Percentiles rank a stretch among this genome's conserved stretches.
Evolutionary conservation across 768 basidiomycete genomes (phyloP).

Genomic region (Mrakia gelida): DNA sequence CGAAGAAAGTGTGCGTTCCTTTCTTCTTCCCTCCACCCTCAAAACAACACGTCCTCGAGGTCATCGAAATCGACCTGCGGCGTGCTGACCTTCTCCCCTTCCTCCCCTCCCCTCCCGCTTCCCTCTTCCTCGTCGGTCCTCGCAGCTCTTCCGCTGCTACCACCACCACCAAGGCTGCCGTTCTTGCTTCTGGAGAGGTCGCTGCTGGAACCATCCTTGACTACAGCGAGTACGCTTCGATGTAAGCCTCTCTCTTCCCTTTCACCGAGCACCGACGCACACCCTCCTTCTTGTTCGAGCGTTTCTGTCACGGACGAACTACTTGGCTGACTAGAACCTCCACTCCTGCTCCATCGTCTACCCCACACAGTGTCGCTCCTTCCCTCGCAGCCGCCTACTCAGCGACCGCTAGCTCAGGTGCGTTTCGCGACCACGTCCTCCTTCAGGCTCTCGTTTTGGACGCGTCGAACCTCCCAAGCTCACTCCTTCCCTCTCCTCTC

Average conservation of each 20-base stretch:
- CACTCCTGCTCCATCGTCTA: not conserved
- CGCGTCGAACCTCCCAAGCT: not conserved
- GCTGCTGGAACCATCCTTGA: not conserved
- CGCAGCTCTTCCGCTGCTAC: not conserved
- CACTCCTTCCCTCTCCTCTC: not conserved
- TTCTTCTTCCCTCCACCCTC: not conserved
- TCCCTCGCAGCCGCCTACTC: slow-evolving; percentile 10
- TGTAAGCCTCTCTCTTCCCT: not conserved
- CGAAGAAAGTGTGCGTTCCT: not conserved
- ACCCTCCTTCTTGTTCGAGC: not conserved
- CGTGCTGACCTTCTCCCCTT: not conserved
- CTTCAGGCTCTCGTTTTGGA: not conserved
- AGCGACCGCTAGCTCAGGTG: slow-evolving; percentile 5
- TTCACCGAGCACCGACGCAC: not conserved
- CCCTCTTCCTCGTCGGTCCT: not conserved
- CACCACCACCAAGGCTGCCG: not conserved
- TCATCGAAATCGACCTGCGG: not conserved
- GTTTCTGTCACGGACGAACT: not conserved
- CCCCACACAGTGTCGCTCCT: slow-evolving; percentile 1
- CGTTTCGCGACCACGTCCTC: not conserved
- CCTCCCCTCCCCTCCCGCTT: not conserved
- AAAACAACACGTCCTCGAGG: not conserved
- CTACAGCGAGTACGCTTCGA: slow-evolving; percentile 14
- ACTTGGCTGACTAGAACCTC: not conserved
- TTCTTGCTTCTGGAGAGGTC: not conserved